Conservation (phyloP, 345 rosid species). For the Anacardium occidentale region DNA sequence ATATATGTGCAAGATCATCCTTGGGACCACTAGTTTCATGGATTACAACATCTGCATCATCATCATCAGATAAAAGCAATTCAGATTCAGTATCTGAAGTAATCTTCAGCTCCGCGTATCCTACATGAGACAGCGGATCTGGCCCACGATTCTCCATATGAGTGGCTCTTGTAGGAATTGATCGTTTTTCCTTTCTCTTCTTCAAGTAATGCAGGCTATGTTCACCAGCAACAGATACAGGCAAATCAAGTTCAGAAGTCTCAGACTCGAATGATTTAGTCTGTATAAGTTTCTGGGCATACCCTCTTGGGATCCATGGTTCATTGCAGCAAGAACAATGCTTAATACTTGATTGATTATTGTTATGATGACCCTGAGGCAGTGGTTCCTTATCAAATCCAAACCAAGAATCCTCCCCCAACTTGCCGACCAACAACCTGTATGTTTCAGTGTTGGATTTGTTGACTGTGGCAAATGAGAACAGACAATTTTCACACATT, state of each 20-base stretch:
- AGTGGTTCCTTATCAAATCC: constrained; percentile 32
- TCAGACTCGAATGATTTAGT: constrained; percentile 27
- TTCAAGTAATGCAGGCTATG: constrained; percentile 17
- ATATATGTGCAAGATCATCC: constrained; percentile 31
- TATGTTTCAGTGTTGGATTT: constrained; percentile 82
- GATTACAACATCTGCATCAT: constrained; percentile 24
- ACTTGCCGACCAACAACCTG: constrained; percentile 72
- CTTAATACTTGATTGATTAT: constrained; percentile 22
- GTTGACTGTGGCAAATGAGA: constrained; percentile 69
- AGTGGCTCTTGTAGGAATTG: constrained; percentile 20
- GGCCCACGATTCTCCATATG: constrained; percentile 31
- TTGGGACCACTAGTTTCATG: constrained; percentile 23
- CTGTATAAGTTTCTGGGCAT: constrained; percentile 29
- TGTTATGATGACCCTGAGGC: constrained; percentile 21
- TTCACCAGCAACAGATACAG: constrained; percentile 26
- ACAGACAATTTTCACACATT: constrained; percentile 77
- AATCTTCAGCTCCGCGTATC: constrained; percentile 65
- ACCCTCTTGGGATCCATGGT: constrained; percentile 45
- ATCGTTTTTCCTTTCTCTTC: constrained; percentile 22
- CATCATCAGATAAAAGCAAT: constrained; percentile 35
- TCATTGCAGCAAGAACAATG: constrained; percentile 72
- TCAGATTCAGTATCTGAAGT: constrained; percentile 66
- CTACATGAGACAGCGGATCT: constrained; percentile 55
- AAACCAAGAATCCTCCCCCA: constrained; percentile 56
- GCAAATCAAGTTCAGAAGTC: constrained; percentile 34